Conservation (phyloP, 306 rosid genomes). For the Myrica gale region DNA sequence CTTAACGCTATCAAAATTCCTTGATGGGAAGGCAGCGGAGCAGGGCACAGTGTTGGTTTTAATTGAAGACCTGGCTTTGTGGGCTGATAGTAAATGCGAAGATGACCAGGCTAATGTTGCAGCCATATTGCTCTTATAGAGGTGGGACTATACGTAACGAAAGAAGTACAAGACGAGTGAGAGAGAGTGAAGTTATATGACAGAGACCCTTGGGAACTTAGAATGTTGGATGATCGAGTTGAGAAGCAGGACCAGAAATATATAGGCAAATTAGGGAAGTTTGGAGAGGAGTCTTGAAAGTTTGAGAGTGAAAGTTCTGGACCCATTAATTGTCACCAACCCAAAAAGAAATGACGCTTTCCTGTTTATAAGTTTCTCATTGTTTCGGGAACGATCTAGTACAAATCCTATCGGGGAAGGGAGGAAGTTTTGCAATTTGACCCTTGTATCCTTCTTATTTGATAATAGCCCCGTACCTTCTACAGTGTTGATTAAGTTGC, state of each 20-base stretch:
- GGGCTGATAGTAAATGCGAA: conserved; percentile 34
- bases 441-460: background rate
- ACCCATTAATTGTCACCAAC: conserved; percentile 20
- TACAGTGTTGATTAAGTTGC: background rate
- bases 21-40: conserved; percentile 36
- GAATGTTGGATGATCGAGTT: too few relatives aligned
- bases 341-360: background rate
- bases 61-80: conserved; percentile 25
- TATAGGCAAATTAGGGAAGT: conserved; percentile 43
- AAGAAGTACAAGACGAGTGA: background rate
- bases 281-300: conserved; percentile 51
- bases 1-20: background rate
- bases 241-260: conserved; percentile 5
- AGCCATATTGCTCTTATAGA: conserved; percentile 41
- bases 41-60: conserved; percentile 19
- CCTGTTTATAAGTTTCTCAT: conserved; percentile 20
- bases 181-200: background rate
- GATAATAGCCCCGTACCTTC: background rate
- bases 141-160: background rate
- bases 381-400: conserved; percentile 46
- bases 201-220: too few relatives aligned
- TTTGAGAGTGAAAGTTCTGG: conserved; percentile 51
- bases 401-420: background rate
- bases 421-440: background rate
- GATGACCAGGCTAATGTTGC: conserved; percentile 44